Evolutionary conservation across 1,284 basidiomycete genomes (phyloP).

Genomic region (Abortiporus biennis): DNA sequence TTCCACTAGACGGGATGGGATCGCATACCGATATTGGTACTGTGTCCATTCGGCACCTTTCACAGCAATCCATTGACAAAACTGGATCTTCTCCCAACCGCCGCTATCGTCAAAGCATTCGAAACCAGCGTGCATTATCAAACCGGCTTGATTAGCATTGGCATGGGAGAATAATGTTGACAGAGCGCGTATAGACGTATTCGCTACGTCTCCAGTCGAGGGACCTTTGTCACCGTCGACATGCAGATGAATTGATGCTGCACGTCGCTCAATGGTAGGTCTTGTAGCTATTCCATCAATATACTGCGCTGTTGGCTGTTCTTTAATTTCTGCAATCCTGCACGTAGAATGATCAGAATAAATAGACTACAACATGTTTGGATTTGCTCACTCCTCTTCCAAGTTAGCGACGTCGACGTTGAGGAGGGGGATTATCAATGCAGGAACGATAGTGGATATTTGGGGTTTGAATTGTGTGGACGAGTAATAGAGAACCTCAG

Average conservation of each 20-base stretch:
- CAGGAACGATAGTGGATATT: slow-evolving; percentile 65
- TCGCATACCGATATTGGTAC: slow-evolving; percentile 88
- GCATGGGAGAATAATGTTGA: slow-evolving; percentile 74
- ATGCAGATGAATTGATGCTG: slow-evolving; percentile 84
- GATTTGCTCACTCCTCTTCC: slow-evolving; percentile 57
- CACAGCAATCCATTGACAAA: slow-evolving; percentile 81
- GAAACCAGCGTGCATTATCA: slow-evolving; percentile 67
- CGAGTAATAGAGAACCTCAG: slow-evolving; percentile 80
- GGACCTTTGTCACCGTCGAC: slow-evolving; percentile 87
- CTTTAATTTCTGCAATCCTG: slow-evolving; percentile 58
- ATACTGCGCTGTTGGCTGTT: slow-evolving; percentile 68
- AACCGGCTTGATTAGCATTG: slow-evolving; percentile 70
- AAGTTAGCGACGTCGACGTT: slow-evolving; percentile 57
- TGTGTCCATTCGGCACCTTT: slow-evolving; percentile 80
- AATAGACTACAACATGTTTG: slow-evolving; percentile 4
- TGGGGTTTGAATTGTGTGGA: slow-evolving; percentile 73
- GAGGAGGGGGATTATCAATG: slow-evolving; percentile 69
- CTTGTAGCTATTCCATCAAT: slow-evolving; percentile 75
- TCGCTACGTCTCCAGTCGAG: slow-evolving; percentile 65
- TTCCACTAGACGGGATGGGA: slow-evolving; percentile 85
- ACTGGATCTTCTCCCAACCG: slow-evolving; percentile 70
- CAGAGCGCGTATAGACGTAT: slow-evolving; percentile 68
- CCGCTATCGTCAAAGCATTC: slow-evolving; percentile 56
- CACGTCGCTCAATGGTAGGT: slow-evolving; percentile 72
- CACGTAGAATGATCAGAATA: slow-evolving; percentile 6